These are phyloP conservation scores for Lipomyces japonicus DNA, from an alignment of 805 yeast species.

Conservation along the genomic window DNA sequence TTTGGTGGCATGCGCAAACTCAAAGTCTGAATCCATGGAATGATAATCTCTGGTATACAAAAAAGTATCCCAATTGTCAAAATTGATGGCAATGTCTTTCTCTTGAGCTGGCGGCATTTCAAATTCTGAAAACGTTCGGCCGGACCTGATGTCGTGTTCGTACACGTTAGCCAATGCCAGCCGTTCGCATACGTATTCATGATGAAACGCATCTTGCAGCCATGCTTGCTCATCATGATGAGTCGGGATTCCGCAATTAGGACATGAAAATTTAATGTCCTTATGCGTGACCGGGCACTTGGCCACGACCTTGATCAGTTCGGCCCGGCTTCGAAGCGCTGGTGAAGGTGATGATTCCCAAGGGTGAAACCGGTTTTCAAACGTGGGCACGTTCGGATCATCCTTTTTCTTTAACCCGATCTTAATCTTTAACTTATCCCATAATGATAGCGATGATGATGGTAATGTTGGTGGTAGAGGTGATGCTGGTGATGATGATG, in stretches of 20 bases:
- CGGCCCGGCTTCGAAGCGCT: slow-evolving; percentile 86
- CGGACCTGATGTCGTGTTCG: slow-evolving; percentile 93
- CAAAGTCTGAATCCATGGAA: slow-evolving; percentile 96
- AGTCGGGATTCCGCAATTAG: slow-evolving; percentile 92
- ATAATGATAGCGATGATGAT: slow-evolving; percentile 28
- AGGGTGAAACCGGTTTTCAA: slow-evolving; percentile 68
- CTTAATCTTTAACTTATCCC: slow-evolving; percentile 45
- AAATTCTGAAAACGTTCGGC: slow-evolving; percentile 91
- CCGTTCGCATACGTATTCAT: slow-evolving; percentile 61
- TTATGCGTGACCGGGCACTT: slow-evolving; percentile 83
- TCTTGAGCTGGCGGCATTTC: slow-evolving; percentile 83
- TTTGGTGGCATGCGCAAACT: slow-evolving; percentile 91
- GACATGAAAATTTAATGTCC: slow-evolving; percentile 82
- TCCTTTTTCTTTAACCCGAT: slow-evolving; percentile 61
- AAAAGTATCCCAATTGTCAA: slow-evolving; percentile 86
- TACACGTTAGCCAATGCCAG: slow-evolving; percentile 84
- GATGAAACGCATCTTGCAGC: slow-evolving; percentile 75
- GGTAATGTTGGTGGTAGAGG: not conserved
- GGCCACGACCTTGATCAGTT: slow-evolving; percentile 66
- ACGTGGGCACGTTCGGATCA: slow-evolving; percentile 63
- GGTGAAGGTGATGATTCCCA: slow-evolving; percentile 93
- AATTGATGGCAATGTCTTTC: slow-evolving; percentile 66
- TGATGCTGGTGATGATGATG: not conserved
- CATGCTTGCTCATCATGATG: slow-evolving; percentile 89
- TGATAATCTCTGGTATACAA: slow-evolving; percentile 88